Evolutionary conservation across 176 grass and related monocot species (phyloP), one percentile per base, ranked within the genome.

Genomic region (Elaeis guineensis): DNA sequence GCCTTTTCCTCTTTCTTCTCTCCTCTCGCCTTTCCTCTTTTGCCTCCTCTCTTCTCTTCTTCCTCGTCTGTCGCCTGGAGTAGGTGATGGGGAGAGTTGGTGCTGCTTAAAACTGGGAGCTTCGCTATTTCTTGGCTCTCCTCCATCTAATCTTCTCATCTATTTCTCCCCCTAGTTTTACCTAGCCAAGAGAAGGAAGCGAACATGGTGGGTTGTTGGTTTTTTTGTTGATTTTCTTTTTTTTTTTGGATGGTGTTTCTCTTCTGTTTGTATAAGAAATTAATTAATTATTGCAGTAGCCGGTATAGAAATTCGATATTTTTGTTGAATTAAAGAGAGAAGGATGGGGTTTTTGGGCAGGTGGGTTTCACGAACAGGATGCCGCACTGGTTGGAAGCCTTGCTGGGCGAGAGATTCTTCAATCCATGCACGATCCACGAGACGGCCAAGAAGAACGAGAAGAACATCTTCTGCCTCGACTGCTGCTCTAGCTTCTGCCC

Each of bases 401-500:
- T 89, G 1, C 84, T 94, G 57, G 80, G 84, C 78, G 89, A 89
- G 84, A 85, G 19, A 67, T 94, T 89, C 89, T 94, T 94, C 67
- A 85, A 73, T n/a, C 81, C 59, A 15, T 94, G 89, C 70, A 66
- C 70, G 7, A 57, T 66, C 32, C 89, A 94, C 67, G 75, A 89
- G 78, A 66, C 44, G 71, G 64, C 59, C 24, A 83, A 83, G 79
- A 94, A 94, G 81, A 94, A 88, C 75, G 89, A 94, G 81, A 87
- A 79, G 84, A 94, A 94, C 77, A 94, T 94, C 66, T 94, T 94
- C 69, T 94, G 89, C 74, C 84, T 94, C 39, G 67, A 73, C 59
- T 94, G 89, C 78, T 94, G 89, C 84, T 59, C 84, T 59, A 78
- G 77, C 78, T 81, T 94, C 70, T 94, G 89, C 71, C 60, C 81